Conservation (phyloP, 2,329 filamentous ascomycete species). For the Truncatella angustata region DNA sequence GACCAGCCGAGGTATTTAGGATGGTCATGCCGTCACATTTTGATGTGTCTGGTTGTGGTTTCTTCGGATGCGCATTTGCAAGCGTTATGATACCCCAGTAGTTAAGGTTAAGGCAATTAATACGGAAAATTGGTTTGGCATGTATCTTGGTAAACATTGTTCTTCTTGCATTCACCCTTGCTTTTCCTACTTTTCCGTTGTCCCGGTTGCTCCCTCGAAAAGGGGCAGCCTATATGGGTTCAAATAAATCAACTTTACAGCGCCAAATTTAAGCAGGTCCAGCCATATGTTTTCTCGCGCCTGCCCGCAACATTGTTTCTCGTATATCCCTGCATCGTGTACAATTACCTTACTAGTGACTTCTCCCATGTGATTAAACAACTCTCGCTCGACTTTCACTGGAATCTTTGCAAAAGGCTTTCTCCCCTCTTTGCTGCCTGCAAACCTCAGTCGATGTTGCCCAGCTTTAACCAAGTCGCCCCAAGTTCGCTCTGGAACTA, state of each 20-base stretch:
- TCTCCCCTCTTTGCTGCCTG: not conserved
- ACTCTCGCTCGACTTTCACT: too few relatives aligned
- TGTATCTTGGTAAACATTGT: too few relatives aligned
- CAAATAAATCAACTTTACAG: not conserved
- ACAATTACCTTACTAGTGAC: not conserved
- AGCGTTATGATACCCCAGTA: too few relatives aligned
- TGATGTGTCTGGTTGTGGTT: too few relatives aligned
- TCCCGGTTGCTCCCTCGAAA: not conserved
- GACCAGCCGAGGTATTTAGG: too few relatives aligned
- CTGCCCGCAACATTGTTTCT: conserved; percentile 1
- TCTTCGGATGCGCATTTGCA: too few relatives aligned
- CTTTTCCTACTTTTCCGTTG: not conserved
- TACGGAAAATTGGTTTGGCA: too few relatives aligned
- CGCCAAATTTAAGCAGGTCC: not conserved
- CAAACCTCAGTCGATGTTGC: not conserved
- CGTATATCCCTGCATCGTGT: not conserved
- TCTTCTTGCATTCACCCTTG: not conserved
- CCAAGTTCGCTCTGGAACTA: not conserved
- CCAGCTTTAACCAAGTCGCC: not conserved
- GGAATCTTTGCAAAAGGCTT: not conserved
- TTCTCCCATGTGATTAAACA: not conserved
- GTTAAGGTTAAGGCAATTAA: too few relatives aligned
- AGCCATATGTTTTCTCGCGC: not conserved
- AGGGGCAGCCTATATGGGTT: not conserved
- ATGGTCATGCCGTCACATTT: too few relatives aligned